Percentiles rank a stretch among this genome's conserved stretches.
These are phyloP conservation scores for Leccinum ochraceum DNA, from an alignment of 768 basidiomycete species.

Conservation along the genomic window DNA sequence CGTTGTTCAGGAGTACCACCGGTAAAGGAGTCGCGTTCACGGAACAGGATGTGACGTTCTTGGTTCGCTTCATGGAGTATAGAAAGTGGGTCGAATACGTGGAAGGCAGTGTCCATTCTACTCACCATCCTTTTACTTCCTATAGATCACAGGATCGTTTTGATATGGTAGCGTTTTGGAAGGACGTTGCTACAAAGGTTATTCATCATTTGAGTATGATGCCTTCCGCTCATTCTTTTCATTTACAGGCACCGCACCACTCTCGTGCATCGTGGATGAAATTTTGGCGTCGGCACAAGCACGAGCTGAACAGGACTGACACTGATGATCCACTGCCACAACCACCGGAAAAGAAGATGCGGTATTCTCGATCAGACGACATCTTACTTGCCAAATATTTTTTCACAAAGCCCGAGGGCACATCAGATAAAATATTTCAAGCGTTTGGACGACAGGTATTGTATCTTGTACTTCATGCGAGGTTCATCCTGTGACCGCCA, in stretches of 20 bases:
- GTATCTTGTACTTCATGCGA: neutral
- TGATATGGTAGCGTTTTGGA: conserved; percentile 81
- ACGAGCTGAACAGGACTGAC: conserved; percentile 71
- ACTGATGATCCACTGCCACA: conserved; percentile 69
- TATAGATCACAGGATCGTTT: conserved; percentile 56
- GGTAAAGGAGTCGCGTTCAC: conserved; percentile 92
- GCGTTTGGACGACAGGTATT: conserved; percentile 70
- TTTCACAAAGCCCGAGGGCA: conserved; percentile 70
- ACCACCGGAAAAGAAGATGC: conserved; percentile 85
- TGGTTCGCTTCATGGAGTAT: conserved; percentile 77
- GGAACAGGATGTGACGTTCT: conserved; percentile 75
- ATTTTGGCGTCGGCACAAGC: conserved; percentile 86
- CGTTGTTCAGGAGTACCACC: conserved; percentile 80
- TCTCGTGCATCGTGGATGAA: conserved; percentile 95
- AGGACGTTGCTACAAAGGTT: conserved; percentile 71
- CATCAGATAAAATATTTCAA: conserved; percentile 84
- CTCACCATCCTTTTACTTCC: conserved; percentile 6
- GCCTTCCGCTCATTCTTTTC: conserved; percentile 1
- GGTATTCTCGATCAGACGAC: conserved; percentile 80
- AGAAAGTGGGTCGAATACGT: conserved; percentile 54
- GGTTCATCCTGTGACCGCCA: neutral
- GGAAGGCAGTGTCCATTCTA: neutral
- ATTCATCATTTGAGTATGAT: conserved; percentile 12
- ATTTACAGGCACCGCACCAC: conserved; percentile 76
- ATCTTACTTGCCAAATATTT: conserved; percentile 78